Base-by-base conservation (phyloP, 805 yeast genomes). In the Saccharomycopsis schoenii region DNA sequence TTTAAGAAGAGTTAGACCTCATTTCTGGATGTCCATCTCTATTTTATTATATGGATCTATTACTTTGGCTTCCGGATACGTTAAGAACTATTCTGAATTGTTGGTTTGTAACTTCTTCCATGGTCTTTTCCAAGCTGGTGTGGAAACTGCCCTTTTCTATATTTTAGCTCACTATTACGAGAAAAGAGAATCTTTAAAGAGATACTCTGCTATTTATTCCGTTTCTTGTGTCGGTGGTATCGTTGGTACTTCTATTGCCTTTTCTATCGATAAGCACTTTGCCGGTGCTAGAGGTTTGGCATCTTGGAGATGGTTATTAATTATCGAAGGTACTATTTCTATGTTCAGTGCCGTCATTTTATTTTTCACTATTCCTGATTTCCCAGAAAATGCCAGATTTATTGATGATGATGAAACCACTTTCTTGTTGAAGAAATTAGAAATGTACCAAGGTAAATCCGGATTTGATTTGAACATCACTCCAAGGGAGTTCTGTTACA, bases 161-260 rank as follows among this genome's bases (percentile, higher is more conserved):
- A 76, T 86, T 61, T 76, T 86, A 67, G 78, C 88, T 39, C 82
- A 83, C 70, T 86, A 84, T 74, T 86, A 86, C 71, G 75, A 81
- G 47, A 79, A 84, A 58, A 71, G 72, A 21, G 92, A 87, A 70
- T 80, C 89, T 14, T 89, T 85, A 72, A 80, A 82, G 68, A 73
- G 93, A 58, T 85, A 83, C 71, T 78, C 86, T 37, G 80, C 83
- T 59, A 86, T 87, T 72, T 86, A 63, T 42, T 76, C 86, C 25
- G 82, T 86, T 54, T 84, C 90, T 5, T 82, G 87, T 64, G 76
- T 88, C 60, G 89, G 91, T 1, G 92, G 93, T 69, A 89, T 88
- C 24, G 86, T 87, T 66, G 85, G 86, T 14, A 90, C 90, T 61
- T 81, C 88, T 34, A 78, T 87, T 66, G 90, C 92, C 6, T 83